Percentiles rank a stretch among this genome's conserved stretches.
phyloP scores from a whole-genome alignment of 306 rosid species.

The Trifolium subterraneum region DNA sequence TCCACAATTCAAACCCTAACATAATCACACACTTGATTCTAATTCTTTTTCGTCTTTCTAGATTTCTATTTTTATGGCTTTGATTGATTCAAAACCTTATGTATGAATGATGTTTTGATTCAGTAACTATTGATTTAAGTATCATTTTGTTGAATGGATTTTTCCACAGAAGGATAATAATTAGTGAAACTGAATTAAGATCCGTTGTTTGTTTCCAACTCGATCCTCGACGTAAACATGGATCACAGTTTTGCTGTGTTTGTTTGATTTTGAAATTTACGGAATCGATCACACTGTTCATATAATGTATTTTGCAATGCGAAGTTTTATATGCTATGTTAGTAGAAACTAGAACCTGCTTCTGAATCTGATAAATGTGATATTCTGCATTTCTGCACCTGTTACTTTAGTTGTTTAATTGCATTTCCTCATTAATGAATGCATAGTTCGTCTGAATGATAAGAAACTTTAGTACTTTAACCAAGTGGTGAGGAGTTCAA shows the following conservation, averaged over 20 bases:
- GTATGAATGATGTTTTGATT: background rate
- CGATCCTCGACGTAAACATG: slow-evolving; percentile 30
- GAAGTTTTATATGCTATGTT: slow-evolving; percentile 1
- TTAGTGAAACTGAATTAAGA: slow-evolving; percentile 30
- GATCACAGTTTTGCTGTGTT: background rate
- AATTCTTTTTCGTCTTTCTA: slow-evolving; percentile 10
- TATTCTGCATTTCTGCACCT: too few relatives aligned
- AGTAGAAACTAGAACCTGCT: slow-evolving; percentile 5
- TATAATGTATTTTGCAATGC: slow-evolving; percentile 16
- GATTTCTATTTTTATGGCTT: slow-evolving; percentile 37
- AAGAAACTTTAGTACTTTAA: too few relatives aligned
- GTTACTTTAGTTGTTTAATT: slow-evolving; percentile 23
- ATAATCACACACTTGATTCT: background rate
- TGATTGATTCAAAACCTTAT: slow-evolving; percentile 41
- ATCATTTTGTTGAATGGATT: slow-evolving; percentile 10
- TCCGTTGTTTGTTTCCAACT: slow-evolving; percentile 32
- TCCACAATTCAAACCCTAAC: slow-evolving; percentile 31
- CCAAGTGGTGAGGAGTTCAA: too few relatives aligned
- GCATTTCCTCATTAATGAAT: background rate
- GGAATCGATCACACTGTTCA: slow-evolving; percentile 5
- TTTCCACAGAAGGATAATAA: background rate
- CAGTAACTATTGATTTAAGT: slow-evolving; percentile 11
- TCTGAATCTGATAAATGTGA: slow-evolving; percentile 3
- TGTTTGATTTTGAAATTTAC: slow-evolving; percentile 15
- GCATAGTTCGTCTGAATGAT: too few relatives aligned